A percentile compares a stretch with the other conserved stretches of the same genome.
Evolutionary conservation across 306 rosid species (phyloP).

Genomic region (Erythrophleum fordii): DNA sequence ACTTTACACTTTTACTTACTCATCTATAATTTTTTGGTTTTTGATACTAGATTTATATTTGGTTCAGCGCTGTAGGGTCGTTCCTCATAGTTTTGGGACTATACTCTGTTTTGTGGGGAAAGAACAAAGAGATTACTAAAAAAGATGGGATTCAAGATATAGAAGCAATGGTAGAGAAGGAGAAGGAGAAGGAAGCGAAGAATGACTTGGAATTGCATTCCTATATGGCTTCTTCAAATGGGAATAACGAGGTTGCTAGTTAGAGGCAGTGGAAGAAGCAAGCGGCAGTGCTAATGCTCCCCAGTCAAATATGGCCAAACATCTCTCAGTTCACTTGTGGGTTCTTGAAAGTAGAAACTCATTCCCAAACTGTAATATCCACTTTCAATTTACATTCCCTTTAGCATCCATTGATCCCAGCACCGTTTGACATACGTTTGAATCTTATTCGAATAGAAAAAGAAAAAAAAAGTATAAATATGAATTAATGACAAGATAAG

Average conservation of each 20-base stretch:
- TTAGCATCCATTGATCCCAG: background rate
- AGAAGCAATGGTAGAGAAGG: slow-evolving; percentile 13
- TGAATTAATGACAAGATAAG: no score
- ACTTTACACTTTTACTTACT: background rate
- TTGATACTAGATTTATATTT: slow-evolving; percentile 12
- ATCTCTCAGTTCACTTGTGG: background rate
- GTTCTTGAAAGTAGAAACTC: background rate
- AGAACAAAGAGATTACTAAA: slow-evolving; percentile 55
- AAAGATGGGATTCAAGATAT: background rate
- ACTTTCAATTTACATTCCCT: background rate
- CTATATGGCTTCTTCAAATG: slow-evolving; percentile 27
- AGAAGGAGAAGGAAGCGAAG: slow-evolving; percentile 21
- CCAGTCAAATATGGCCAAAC: background rate
- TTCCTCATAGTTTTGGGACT: slow-evolving; percentile 66
- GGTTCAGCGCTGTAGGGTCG: slow-evolving; percentile 50
- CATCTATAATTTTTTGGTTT: background rate
- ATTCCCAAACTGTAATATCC: background rate
- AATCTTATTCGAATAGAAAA: background rate
- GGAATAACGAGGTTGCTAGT: background rate
- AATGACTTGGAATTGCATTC: slow-evolving; percentile 46
- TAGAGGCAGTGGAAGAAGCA: background rate
- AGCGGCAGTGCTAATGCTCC: background rate
- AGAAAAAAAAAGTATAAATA: no score
- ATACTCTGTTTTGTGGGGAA: slow-evolving; percentile 82
- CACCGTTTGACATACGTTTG: background rate